phyloP scores from a whole-genome alignment of 352 stramenopile genomes.

The Paralagenidium karlingii region DNA sequence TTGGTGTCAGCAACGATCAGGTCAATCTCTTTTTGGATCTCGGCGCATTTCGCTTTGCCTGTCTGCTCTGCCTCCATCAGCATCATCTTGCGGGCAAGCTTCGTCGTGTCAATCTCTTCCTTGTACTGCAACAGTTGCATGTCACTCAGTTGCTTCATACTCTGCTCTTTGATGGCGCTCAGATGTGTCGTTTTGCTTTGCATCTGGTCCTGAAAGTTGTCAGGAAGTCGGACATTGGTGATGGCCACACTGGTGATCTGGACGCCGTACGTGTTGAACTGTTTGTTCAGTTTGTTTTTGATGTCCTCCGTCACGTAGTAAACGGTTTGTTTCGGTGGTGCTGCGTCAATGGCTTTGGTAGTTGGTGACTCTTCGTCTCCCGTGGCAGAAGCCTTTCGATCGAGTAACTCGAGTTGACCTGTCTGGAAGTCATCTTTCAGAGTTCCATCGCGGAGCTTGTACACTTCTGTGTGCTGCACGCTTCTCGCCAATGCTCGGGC shows the following conservation, averaged over 20 bases:
- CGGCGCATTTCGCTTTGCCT: conserved; percentile 26
- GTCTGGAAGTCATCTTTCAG: conserved; percentile 55
- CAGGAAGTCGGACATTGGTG: conserved; percentile 51
- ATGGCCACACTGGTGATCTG: conserved; percentile 65
- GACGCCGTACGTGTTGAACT: conserved; percentile 68
- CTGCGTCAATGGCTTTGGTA: background rate
- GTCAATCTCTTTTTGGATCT: conserved; percentile 39
- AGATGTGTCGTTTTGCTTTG: conserved; percentile 48
- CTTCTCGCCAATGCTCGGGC: conserved; percentile 69
- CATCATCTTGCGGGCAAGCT: conserved; percentile 39
- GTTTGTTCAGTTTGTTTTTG: conserved; percentile 50
- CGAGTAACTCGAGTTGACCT: conserved; percentile 18
- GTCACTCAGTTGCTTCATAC: conserved; percentile 69
- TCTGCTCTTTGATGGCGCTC: conserved; percentile 55
- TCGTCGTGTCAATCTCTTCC: conserved; percentile 37
- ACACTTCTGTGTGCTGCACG: conserved; percentile 82
- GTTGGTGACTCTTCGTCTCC: conserved; percentile 2
- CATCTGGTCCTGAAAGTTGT: conserved; percentile 54
- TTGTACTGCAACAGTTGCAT: conserved; percentile 61
- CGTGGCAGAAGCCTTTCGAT: conserved; percentile 11
- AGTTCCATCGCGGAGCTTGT: conserved; percentile 63
- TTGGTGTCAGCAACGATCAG: conserved; percentile 24
- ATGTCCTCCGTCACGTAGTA: conserved; percentile 58
- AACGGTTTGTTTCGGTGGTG: conserved; percentile 2
- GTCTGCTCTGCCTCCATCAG: conserved; percentile 53